Percentiles rank a stretch among this genome's conserved stretches.
phyloP scores from a whole-genome alignment of 1,284 basidiomycete genomes.

The Takashimella tepidaria region DNA sequence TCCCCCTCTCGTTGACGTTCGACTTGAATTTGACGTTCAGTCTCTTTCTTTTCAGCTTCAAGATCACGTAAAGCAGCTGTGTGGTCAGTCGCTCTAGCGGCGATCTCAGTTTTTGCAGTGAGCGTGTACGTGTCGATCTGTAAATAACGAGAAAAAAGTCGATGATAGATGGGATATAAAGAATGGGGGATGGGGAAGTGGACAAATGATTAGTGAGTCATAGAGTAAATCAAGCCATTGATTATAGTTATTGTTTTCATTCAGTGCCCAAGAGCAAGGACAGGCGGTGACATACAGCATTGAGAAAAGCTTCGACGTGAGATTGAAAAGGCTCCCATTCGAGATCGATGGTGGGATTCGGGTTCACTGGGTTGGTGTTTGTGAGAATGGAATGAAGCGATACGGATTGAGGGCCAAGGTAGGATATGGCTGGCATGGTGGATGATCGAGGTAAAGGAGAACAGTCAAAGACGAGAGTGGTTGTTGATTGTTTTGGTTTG shows the following conservation, averaged over 20 bases:
- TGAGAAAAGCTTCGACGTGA: slow-evolving; percentile 35
- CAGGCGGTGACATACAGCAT: slow-evolving; percentile 23
- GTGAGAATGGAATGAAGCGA: slow-evolving; percentile 25
- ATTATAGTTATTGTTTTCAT: not conserved
- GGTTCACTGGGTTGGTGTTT: slow-evolving; percentile 8
- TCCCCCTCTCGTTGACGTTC: slow-evolving; percentile 41
- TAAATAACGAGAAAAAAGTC: not conserved
- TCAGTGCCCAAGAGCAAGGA: not conserved
- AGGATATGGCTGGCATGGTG: slow-evolving; percentile 15
- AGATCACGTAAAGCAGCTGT: slow-evolving; percentile 24
- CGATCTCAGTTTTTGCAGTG: slow-evolving; percentile 37
- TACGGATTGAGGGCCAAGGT: slow-evolving; percentile 16
- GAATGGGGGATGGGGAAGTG: too few relatives aligned
- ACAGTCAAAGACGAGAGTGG: not conserved
- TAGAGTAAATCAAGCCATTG: too few relatives aligned
- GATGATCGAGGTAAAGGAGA: not conserved
- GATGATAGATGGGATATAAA: not conserved
- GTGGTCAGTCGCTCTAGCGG: slow-evolving; percentile 30
- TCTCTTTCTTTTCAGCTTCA: slow-evolving; percentile 36
- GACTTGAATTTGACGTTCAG: slow-evolving; percentile 34
- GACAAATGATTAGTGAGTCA: too few relatives aligned
- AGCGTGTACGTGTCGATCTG: slow-evolving; percentile 41
- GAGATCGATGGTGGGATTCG: slow-evolving; percentile 25
- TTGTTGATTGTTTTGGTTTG: slow-evolving; percentile 7
- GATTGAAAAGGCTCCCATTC: slow-evolving; percentile 37